Evolutionary conservation across 441 rosid species (phyloP).

Genomic region (Adansonia rubrostipa): DNA sequence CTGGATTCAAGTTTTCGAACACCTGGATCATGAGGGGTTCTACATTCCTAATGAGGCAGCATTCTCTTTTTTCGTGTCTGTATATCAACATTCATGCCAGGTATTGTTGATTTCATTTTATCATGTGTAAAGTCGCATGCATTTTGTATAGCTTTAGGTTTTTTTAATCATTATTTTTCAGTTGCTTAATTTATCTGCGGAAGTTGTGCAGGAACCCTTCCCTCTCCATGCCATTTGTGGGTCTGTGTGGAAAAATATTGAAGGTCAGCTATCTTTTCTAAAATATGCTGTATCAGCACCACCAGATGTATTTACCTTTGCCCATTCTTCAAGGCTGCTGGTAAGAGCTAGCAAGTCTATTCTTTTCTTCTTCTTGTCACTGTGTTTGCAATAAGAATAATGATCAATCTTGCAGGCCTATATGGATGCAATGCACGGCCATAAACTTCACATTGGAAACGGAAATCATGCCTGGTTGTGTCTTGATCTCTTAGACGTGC

Average conservation of each 20-base stretch:
- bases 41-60: slow-evolving; percentile 83
- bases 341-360: slow-evolving; percentile 47
- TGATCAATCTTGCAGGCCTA: slow-evolving; percentile 53
- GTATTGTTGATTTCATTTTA: slow-evolving; percentile 42
- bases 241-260: slow-evolving; percentile 80
- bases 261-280: slow-evolving; percentile 90
- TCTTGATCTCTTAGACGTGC: slow-evolving; percentile 85
- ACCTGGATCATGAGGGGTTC: slow-evolving; percentile 91
- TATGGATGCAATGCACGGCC: slow-evolving; percentile 70
- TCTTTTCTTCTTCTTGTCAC: slow-evolving; percentile 21
- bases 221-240: slow-evolving; percentile 87
- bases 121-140: background rate
- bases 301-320: slow-evolving; percentile 91
- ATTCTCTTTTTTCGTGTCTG: slow-evolving; percentile 77
- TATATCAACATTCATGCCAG: slow-evolving; percentile 80
- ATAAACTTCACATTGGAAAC: slow-evolving; percentile 72
- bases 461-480: slow-evolving; percentile 91
- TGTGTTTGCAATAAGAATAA: slow-evolving; percentile 27
- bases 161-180: slow-evolving; percentile 25
- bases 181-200: slow-evolving; percentile 11
- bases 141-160: slow-evolving; percentile 14
- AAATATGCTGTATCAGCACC: slow-evolving; percentile 78
- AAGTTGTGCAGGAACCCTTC: slow-evolving; percentile 76
- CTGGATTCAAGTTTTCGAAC: slow-evolving; percentile 81
- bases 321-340: slow-evolving; percentile 81